Evolutionary conservation across 2,329 filamentous ascomycete species (phyloP), one percentile per base, ranked within the genome.

Genomic region (Fusarium sp.): DNA sequence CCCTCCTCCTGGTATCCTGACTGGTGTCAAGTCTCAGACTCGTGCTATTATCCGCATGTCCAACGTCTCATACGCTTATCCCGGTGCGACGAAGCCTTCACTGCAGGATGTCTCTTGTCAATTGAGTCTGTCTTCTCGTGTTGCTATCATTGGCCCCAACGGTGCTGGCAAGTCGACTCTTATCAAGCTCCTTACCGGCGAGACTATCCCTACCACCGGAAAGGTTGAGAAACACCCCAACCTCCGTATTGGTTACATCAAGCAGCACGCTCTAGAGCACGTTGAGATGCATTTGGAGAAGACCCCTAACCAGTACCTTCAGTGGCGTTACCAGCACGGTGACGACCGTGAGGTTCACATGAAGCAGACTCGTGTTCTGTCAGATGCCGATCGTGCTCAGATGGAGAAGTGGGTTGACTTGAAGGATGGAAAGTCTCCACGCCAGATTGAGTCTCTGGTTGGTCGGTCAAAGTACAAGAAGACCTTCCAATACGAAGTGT

Each of bases 201-300:
- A 98, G 83, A 90, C 92, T 25, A 92, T 98, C 75, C 96, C 94
- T 21, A 93, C 93, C 71, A 84, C 85, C 25, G 96, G 96, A 72
- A 94, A 91, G 81, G 96, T 99, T 30, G 95, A 98, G 88, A 98
- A 98, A 88, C 96, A 99, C 83, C 96, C 96, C 76, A 99, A 99
- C 83, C 86, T 99, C 80, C 95, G 96, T 88, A 98, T 99, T 79
- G 96, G 96, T 61, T 99, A 99, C 87, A 98, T 99, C 87, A 98
- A 98, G 87, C 96, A 99, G 86, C 96, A 99, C 83, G 96, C 96
- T 49, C 89, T 99, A 18, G 96, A 99, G 87, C 96, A 99, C 90
- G 96, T 99, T 16, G 96, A 99, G 85, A 97, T 98, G 96, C 96
- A 99, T 81, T 87, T 98, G 77, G 96, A 99, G 85, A 99, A 99